Evolutionary conservation across 2,329 filamentous ascomycete species (phyloP), one percentile per base, ranked within the genome.

Genomic region (Dactylellina cionopaga): DNA sequence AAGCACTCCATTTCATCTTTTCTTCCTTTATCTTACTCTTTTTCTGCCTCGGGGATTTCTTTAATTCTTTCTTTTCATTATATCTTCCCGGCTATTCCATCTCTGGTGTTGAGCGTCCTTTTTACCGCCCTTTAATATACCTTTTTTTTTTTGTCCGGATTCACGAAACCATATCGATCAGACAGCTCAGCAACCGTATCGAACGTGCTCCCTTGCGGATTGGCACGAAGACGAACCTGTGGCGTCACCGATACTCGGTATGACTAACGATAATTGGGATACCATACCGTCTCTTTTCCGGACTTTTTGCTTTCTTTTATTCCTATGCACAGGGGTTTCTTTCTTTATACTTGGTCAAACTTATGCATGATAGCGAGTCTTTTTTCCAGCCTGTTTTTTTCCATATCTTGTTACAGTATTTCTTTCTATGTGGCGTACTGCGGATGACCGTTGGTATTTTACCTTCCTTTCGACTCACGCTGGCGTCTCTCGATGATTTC

Each of bases 21-120:
- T 75, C 75, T 71, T 78, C 80, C 81, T 80, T 80, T 80, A 79
- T 75, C 71, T 77, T 78, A 41, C 54, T 68, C 73, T 74, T 76
- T 69, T 74, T 75, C 69, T 44, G 52, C 64, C 63, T 69, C 64
- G 62, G 70, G 71, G 72, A 58, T 56, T 56, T 51, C 52, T 75
- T 66, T 68, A 55, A 64, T 60, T 74, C 64, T 65, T 51, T 68
- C 31, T 25, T 39, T 44, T 31, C 29, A 29, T 39, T 49, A n/a
- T 44, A 13, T 25, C 56, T 59, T 56, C 59, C 55, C 56, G 60
- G 60, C 49, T 64, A 22, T 49, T 41, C 46, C 37, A 55, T 56
- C 47, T 33, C 56, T 49, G 60, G 60, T 65, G 60, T 49, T 39
- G 41, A 65, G 60, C 60, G 60, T 65, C 27, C 49, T 33, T 51